Percentiles rank a stretch among this genome's conserved stretches.
Evolutionary conservation across 768 basidiomycete genomes (phyloP).

Genomic region (Psilocybe cubensis): DNA sequence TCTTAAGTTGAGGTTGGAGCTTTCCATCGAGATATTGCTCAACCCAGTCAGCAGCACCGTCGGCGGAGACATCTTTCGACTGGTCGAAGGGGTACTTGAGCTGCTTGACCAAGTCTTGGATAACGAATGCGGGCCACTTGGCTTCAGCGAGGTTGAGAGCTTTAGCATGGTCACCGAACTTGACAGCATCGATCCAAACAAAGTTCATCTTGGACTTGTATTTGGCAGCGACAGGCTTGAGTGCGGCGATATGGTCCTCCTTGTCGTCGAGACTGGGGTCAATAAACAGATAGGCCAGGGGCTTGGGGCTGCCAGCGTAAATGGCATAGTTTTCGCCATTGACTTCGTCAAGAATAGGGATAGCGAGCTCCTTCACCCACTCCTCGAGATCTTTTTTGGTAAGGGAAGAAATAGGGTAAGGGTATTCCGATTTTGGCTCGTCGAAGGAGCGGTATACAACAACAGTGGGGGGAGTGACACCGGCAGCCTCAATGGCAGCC

Average conservation of each 20-base stretch:
- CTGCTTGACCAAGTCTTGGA: slow-evolving; percentile 84
- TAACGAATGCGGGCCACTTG: slow-evolving; percentile 93
- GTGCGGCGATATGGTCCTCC: slow-evolving; percentile 62
- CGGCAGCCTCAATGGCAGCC: slow-evolving; percentile 67
- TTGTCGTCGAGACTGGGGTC: slow-evolving; percentile 75
- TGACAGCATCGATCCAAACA: slow-evolving; percentile 96
- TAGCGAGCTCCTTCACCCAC: slow-evolving; percentile 83
- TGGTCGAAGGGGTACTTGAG: slow-evolving; percentile 91
- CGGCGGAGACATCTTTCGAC: slow-evolving; percentile 58
- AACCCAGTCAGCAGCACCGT: slow-evolving; percentile 62
- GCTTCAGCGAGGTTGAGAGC: slow-evolving; percentile 85
- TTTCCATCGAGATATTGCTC: slow-evolving; percentile 70
- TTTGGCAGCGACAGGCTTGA: slow-evolving; percentile 79
- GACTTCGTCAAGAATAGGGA: slow-evolving; percentile 92
- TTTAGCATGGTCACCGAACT: slow-evolving; percentile 95
- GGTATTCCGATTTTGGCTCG: slow-evolving; percentile 73
- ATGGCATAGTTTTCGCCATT: slow-evolving; percentile 89
- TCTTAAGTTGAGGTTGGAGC: slow-evolving; percentile 86
- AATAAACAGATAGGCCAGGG: slow-evolving; percentile 93
- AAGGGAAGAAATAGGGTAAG: slow-evolving; percentile 60
- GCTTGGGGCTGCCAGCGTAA: slow-evolving; percentile 83
- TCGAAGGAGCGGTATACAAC: slow-evolving; percentile 94
- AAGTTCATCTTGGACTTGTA: slow-evolving; percentile 92
- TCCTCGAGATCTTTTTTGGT: slow-evolving; percentile 65
- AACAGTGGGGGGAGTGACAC: slow-evolving; percentile 79